These are phyloP conservation scores for Xylaria sp. DNA, from an alignment of 2,329 filamentous ascomycete genomes.

Conservation along the genomic window DNA sequence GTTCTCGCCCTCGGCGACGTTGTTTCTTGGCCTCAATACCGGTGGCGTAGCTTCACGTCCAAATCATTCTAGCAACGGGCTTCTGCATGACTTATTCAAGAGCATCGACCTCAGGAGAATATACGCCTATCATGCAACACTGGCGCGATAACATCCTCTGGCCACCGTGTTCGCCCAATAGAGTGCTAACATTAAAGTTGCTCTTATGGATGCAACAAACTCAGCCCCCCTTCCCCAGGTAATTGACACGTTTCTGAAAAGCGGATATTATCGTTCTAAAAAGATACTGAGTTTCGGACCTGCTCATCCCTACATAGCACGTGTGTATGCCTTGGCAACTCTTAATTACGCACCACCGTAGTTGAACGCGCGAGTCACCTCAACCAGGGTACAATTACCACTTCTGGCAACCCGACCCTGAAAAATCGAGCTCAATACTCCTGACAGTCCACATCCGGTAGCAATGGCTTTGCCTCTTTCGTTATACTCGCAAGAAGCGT, in stretches of 20 bases:
- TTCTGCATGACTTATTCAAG: not conserved
- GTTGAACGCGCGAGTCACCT: not conserved
- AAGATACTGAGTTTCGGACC: constrained; percentile 1
- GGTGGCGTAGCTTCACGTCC: not conserved
- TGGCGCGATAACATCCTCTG: not conserved
- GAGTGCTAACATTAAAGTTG: constrained; percentile 3
- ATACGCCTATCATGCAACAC: not conserved
- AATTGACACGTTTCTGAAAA: constrained; percentile 9
- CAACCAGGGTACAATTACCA: constrained; percentile 4
- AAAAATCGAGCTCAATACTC: not conserved
- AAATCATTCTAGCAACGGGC: not conserved
- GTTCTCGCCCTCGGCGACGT: not conserved
- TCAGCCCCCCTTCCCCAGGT: constrained; percentile 14
- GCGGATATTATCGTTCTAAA: constrained; percentile 19
- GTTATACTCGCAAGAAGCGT: not conserved
- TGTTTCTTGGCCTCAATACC: not conserved
- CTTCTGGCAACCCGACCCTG: not conserved
- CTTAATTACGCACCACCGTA: constrained; percentile 20
- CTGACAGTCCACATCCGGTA: not conserved
- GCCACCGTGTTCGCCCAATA: not conserved
- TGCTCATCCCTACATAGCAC: constrained; percentile 20
- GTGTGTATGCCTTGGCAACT: constrained; percentile 16
- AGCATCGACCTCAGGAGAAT: not conserved
- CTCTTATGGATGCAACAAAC: not conserved
- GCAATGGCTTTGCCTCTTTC: not conserved